Conservation (phyloP, 2,329 filamentous ascomycete species). For the Aureobasidium sp. region DNA sequence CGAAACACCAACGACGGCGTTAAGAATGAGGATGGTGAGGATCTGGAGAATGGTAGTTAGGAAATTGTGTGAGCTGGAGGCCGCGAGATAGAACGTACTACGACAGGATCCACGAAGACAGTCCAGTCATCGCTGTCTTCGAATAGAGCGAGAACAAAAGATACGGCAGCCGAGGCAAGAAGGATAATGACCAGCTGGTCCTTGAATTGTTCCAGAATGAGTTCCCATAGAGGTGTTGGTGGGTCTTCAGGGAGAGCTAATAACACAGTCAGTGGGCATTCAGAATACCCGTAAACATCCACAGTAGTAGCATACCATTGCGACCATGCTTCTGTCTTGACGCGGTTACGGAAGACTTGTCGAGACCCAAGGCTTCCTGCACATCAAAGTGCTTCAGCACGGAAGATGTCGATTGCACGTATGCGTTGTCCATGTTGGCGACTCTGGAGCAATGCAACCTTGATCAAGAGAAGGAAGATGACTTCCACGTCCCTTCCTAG, state of each 20-base stretch:
- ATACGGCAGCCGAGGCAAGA: constrained; percentile 84
- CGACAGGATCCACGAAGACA: constrained; percentile 90
- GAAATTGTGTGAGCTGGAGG: too few species aligned
- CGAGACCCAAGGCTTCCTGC: constrained; percentile 28
- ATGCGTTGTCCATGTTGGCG: constrained; percentile 32
- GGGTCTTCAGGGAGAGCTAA: constrained; percentile 77
- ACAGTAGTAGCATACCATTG: constrained; percentile 26
- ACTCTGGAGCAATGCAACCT: background rate
- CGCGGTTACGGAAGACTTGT: constrained; percentile 25
- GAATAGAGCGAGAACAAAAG: constrained; percentile 86
- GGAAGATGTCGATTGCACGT: constrained; percentile 28
- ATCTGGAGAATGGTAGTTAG: constrained; percentile 52
- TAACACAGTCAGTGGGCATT: constrained; percentile 18
- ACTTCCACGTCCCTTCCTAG: constrained; percentile 4
- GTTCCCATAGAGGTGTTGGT: constrained; percentile 90
- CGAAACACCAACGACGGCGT: constrained; percentile 93
- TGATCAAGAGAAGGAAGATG: background rate
- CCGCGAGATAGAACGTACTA: constrained; percentile 55
- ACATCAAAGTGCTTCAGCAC: constrained; percentile 33
- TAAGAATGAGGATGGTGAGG: constrained; percentile 91
- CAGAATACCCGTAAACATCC: background rate
- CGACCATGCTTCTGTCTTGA: constrained; percentile 30
- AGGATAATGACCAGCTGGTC: constrained; percentile 96
- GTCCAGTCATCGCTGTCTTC: constrained; percentile 93
- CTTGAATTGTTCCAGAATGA: constrained; percentile 98